phyloP scores from a whole-genome alignment of 148 eudicot genomes.

The Salicornia ramosissima region DNA sequence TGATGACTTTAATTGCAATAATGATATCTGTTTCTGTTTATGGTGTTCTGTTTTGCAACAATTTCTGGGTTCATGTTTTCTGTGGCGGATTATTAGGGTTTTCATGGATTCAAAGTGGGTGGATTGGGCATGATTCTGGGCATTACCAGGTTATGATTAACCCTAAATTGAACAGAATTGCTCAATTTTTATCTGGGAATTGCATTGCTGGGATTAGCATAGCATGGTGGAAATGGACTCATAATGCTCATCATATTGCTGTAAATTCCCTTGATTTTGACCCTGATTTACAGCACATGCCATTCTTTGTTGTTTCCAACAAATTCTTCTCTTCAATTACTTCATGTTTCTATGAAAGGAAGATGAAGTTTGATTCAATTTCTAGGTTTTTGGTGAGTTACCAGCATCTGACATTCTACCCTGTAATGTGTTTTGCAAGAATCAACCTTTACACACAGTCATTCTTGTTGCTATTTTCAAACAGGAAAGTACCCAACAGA shows the following conservation, averaged over 20 bases:
- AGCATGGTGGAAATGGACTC: constrained; percentile 55
- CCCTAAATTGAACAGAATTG: constrained; percentile 25
- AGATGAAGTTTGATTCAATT: constrained; percentile 34
- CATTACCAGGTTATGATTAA: constrained; percentile 47
- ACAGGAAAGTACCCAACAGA: constrained; percentile 35
- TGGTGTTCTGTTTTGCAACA: constrained; percentile 33
- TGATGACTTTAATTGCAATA: constrained; percentile 27
- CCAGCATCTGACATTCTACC: constrained; percentile 50
- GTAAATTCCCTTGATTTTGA: constrained; percentile 47
- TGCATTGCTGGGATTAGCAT: constrained; percentile 55
- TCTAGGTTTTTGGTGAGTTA: constrained; percentile 44
- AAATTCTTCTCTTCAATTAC: constrained; percentile 36
- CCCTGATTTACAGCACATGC: constrained; percentile 52
- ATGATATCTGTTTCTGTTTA: constrained; percentile 32
- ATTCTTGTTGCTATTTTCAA: constrained; percentile 34
- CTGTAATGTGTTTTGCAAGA: constrained; percentile 52
- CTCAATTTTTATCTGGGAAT: constrained; percentile 35
- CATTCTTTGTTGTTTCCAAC: constrained; percentile 43
- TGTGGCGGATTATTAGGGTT: constrained; percentile 46
- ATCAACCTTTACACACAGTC: constrained; percentile 43
- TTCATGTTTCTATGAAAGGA: constrained; percentile 37
- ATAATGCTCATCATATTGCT: constrained; percentile 53
- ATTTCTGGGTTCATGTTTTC: constrained; percentile 32
- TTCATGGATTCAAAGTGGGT: constrained; percentile 56
- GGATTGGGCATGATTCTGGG: constrained; percentile 59